Percentiles rank a stretch among this genome's conserved stretches.
These are phyloP conservation scores for Aspergillus novofumigatus DNA, from an alignment of 2,329 filamentous ascomycete genomes.

Conservation along the genomic window DNA sequence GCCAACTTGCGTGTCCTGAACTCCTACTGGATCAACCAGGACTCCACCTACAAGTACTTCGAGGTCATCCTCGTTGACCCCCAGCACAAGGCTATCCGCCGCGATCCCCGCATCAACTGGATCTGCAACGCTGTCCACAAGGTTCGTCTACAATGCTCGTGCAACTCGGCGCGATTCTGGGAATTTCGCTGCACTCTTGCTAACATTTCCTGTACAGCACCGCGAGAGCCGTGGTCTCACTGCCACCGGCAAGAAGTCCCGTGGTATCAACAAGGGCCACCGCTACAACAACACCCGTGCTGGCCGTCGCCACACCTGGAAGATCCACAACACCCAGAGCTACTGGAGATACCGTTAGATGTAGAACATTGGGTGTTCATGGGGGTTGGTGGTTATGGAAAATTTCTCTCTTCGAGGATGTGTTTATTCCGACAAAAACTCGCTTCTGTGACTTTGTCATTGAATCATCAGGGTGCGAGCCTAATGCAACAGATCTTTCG, in stretches of 20 bases:
- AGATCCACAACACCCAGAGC: conserved; percentile 98
- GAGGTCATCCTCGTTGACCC: conserved; percentile 99
- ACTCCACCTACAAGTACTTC: conserved; percentile 99
- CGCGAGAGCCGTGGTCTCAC: conserved; percentile 97
- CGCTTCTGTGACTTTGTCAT: conserved; percentile 25
- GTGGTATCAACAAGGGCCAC: conserved; percentile 99
- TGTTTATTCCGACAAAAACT: conserved; percentile 33
- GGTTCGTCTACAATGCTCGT: conserved; percentile 31
- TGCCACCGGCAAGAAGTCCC: conserved; percentile 98
- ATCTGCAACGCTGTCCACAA: conserved; percentile 99
- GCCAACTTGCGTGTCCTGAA: conserved; percentile 99
- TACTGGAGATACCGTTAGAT: conserved; percentile 91
- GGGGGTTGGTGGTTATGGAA: conserved; percentile 27
- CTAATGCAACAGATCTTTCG: conserved; percentile 34
- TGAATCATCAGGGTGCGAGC: conserved; percentile 27
- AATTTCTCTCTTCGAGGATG: conserved; percentile 29
- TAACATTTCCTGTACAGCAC: conserved; percentile 55
- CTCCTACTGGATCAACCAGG: conserved; percentile 99
- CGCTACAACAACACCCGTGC: conserved; percentile 97
- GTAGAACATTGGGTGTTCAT: conserved; percentile 22
- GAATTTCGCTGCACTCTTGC: not conserved
- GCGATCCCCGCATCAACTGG: conserved; percentile 99
- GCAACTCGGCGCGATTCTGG: not conserved
- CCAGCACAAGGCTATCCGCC: conserved; percentile 99
- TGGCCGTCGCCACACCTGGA: conserved; percentile 99